These are phyloP conservation scores for Melampsora americana DNA, from an alignment of 1,284 basidiomycete genomes.

Conservation along the genomic window DNA sequence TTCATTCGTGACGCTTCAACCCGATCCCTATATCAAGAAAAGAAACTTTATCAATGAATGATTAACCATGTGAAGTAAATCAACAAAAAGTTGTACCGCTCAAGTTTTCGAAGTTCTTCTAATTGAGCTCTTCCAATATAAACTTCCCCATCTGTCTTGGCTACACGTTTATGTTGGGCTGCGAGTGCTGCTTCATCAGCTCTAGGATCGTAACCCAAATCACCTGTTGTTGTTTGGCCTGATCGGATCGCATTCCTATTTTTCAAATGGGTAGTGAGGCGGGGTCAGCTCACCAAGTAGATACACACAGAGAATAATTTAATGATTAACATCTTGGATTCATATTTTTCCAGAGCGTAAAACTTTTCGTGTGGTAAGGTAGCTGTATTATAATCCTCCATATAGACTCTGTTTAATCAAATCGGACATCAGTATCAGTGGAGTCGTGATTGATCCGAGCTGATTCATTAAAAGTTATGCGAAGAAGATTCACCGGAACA, in stretches of 20 bases:
- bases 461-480: constrained; percentile 47
- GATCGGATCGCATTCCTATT: constrained; percentile 75
- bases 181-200: constrained; percentile 74
- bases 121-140: constrained; percentile 73
- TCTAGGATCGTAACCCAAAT: constrained; percentile 69
- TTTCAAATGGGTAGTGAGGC: constrained; percentile 45
- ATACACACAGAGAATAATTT: background rate
- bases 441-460: background rate
- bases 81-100: constrained; percentile 76
- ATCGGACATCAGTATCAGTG: background rate
- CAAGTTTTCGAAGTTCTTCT: constrained; percentile 71
- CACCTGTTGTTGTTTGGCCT: constrained; percentile 68
- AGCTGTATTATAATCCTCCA: constrained; percentile 84
- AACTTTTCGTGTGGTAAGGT: constrained; percentile 80
- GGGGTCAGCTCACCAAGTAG: background rate
- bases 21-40: constrained; percentile 20
- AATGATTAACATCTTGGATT: constrained; percentile 23
- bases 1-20: constrained; percentile 66
- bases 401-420: constrained; percentile 47
- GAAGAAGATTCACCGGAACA: constrained; percentile 61
- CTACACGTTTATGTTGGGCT: constrained; percentile 64
- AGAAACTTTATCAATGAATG: constrained; percentile 4
- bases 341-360: constrained; percentile 40
- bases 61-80: constrained; percentile 45
- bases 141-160: constrained; percentile 62